Base-by-base conservation (phyloP, 2,329 filamentous ascomycete species). In the Fusarium ambrosium region DNA sequence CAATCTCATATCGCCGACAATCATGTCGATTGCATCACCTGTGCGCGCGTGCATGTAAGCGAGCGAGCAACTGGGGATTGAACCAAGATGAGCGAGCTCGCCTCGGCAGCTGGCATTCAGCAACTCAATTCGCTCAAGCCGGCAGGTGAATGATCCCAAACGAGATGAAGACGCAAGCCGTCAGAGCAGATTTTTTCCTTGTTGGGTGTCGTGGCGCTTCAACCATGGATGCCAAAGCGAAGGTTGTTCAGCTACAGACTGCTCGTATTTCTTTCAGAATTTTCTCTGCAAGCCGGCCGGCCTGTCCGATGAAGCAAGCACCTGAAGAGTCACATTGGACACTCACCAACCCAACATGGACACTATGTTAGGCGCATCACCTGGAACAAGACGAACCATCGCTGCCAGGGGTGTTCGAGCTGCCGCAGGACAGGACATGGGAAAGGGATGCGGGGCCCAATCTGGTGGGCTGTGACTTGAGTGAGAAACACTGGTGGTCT, bases 361-460 rank as follows among this genome's bases (percentile, higher is more conserved):
- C 41, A 56, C 37, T 66, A 37, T 51, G 58, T 37, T 34, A 20
- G 56, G 66, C 62, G 65, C 43, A 55, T 64, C 72, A 75, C 67
- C 68, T 70, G 67, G 68, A 77, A 55, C 68, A 62, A 36, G 56
- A 76, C 66, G 67, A 78, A 71, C 74, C 73, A 64, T 66, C 62
- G 62, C 69, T 58, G 64, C 69, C 64, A 64, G 63, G 73, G 67
- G 69, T 56, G 68, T 79, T 79, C 68, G 60, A 76, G 43, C 20
- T 59, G 53, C 36, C 64, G 36, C 64, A 77, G 66, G 34, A 53
- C 48, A 55, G 48, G 48, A 55, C 20, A 27, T 61, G 32, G 32
- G 32, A 34, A 34, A 34, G 20, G 64, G 37, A 36, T 75, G 72
- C 43, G 39, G 45, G 64, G 34, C 59, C 68, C 58, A 32, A 59